Percentiles rank a stretch among this genome's conserved stretches.
Conservation (phyloP, 441 rosid genomes). For the Francoa sonchifolia region DNA sequence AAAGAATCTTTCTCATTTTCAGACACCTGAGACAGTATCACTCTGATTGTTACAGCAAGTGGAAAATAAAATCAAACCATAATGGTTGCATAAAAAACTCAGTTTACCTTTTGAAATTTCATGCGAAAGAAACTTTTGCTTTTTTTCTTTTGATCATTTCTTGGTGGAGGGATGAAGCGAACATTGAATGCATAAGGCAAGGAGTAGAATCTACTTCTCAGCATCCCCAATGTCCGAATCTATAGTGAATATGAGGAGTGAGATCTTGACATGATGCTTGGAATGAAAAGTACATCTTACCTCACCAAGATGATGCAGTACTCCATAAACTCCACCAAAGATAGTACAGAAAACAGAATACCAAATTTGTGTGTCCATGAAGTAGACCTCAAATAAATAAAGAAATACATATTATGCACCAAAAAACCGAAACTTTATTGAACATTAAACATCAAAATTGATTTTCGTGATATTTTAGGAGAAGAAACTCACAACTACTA, state of each 20-base stretch:
- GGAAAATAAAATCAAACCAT: not conserved
- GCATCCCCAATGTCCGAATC: conserved; percentile 98
- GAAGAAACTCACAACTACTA: conserved; percentile 65
- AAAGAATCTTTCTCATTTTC: conserved; percentile 35
- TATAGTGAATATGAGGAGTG: conserved; percentile 23
- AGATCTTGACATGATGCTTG: conserved; percentile 14
- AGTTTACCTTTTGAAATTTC: conserved; percentile 47
- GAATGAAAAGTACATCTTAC: conserved; percentile 28
- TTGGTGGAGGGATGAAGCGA: conserved; percentile 55
- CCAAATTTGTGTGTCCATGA: conserved; percentile 99
- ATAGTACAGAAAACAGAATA: conserved; percentile 93
- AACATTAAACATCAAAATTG: not conserved
- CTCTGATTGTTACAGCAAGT: conserved; percentile 6
- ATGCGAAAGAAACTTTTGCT: conserved; percentile 31
- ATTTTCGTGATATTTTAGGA: conserved; percentile 3
- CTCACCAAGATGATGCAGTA: conserved; percentile 97
- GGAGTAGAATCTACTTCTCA: conserved; percentile 84
- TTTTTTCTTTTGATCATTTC: conserved; percentile 31
- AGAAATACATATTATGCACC: conserved; percentile 3
- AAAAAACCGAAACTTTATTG: not conserved
- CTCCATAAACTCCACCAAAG: conserved; percentile 90
- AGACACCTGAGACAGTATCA: conserved; percentile 28
- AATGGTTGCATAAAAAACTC: not conserved
- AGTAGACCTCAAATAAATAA: conserved; percentile 60
- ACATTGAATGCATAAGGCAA: conserved; percentile 80